Evolutionary conservation across 345 rosid genomes (phyloP), one percentile per base, ranked within the genome.

Genomic region (Orychophragmus violaceus): DNA sequence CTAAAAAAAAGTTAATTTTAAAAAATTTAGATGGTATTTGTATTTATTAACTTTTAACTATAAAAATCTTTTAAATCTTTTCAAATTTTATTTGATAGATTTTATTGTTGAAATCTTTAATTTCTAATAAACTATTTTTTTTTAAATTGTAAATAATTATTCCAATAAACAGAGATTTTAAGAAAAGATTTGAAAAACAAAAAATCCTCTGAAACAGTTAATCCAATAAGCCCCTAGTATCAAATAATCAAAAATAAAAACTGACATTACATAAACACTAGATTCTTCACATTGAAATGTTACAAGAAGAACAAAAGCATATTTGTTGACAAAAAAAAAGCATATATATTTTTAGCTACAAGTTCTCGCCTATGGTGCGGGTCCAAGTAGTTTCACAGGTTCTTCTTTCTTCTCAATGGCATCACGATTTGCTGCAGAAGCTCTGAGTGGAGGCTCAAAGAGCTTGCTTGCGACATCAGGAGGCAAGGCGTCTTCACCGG

Each of bases 401-500:
- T 90, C 80, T 14, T 84, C 78, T 61, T 84, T 77, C 63, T 84
- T 77, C 3, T 75, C 44, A 63, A 64, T 70, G 56, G 87, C 46
- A 41, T 76, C 75, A 21, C 71, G 66, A 37, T 78, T 78, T n/a
- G 85, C 84, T 11, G 95, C 87, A 83, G 80, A 80, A 30, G 95
- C 96, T 79, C 95, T 78, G 12, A 87, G 89, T 23, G 93, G 83
- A 69, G 97, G 97, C 68, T 90, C 97, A 44, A 94, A 94, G 75
- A 80, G 81, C 74, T 83, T 64, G 79, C 95, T 81, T 7, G 87
- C 92, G 6, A 88, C 89, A 82, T 90, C 97, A 39, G 93, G 93
- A 5, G 91, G 82, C 6, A 74, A 80, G 1, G 77, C 79, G 61
- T 90, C 97, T 75, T 90, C 97, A 7, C 88, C 95, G 0, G 97